Evolutionary conservation across 495 filamentous ascomycete species (phyloP).

Genomic region (Cladorrhinum samala): DNA sequence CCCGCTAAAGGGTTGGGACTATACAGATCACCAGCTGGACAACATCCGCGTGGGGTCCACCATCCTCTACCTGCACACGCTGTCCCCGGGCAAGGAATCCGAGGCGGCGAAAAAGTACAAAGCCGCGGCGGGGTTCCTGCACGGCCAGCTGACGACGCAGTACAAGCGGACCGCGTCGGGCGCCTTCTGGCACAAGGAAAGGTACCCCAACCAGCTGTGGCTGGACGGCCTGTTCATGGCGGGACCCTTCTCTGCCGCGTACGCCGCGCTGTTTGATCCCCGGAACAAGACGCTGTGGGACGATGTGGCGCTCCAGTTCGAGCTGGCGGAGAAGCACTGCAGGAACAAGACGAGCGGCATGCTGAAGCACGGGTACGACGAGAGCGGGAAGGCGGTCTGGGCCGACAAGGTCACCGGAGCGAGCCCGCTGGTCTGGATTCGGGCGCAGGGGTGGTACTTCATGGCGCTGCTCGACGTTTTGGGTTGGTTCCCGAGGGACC

Average conservation of each 20-base stretch:
- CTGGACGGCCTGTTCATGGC: constrained; percentile 52
- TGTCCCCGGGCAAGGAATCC: constrained; percentile 17
- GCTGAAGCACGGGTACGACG: constrained; percentile 55
- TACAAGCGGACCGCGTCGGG: constrained; percentile 43
- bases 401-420: constrained; percentile 50
- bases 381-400: constrained; percentile 47
- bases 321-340: constrained; percentile 46
- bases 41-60: constrained; percentile 45
- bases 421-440: constrained; percentile 50
- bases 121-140: constrained; percentile 37
- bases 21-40: constrained; percentile 42
- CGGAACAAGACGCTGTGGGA: constrained; percentile 33
- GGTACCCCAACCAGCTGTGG: constrained; percentile 53
- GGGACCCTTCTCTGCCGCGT: constrained; percentile 44
- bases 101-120: constrained; percentile 39
- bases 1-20: constrained; percentile 33
- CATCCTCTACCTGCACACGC: constrained; percentile 40
- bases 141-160: constrained; percentile 36
- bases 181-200: constrained; percentile 49
- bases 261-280: constrained; percentile 36
- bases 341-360: constrained; percentile 41
- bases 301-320: constrained; percentile 49
- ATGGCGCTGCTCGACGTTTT: constrained; percentile 53
- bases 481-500: constrained; percentile 36
- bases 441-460: constrained; percentile 55